Evolutionary conservation across 495 filamentous ascomycete genomes (phyloP).

Genomic region (Lindgomyces ingoldianus): DNA sequence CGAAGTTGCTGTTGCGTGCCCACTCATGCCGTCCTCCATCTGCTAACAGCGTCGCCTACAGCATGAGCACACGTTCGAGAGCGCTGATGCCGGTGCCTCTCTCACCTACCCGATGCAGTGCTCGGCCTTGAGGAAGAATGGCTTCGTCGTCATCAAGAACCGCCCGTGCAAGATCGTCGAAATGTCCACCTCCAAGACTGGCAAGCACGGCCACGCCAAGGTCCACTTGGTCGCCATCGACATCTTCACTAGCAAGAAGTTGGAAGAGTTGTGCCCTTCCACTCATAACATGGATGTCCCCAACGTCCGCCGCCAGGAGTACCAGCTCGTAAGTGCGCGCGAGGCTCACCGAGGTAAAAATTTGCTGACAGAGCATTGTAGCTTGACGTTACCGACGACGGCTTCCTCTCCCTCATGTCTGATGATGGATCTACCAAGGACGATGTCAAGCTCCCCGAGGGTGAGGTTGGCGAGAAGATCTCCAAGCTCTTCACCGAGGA

Average conservation of each 20-base stretch:
- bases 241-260: slow-evolving; percentile 99
- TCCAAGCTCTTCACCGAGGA: slow-evolving; percentile 70
- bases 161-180: slow-evolving; percentile 99
- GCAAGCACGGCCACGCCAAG: slow-evolving; percentile 99
- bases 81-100: slow-evolving; percentile 91
- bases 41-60: slow-evolving; percentile 46
- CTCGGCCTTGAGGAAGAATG: slow-evolving; percentile 98
- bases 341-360: background rate
- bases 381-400: slow-evolving; percentile 88
- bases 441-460: slow-evolving; percentile 91
- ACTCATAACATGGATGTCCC: slow-evolving; percentile 99
- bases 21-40: slow-evolving; percentile 2
- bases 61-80: slow-evolving; percentile 91
- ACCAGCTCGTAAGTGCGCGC: slow-evolving; percentile 79
- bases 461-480: slow-evolving; percentile 82
- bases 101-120: slow-evolving; percentile 96
- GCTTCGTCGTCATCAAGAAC: slow-evolving; percentile 94
- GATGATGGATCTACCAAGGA: slow-evolving; percentile 82
- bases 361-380: slow-evolving; percentile 44
- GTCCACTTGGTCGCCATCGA: slow-evolving; percentile 95
- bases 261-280: slow-evolving; percentile 97
- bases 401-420: slow-evolving; percentile 85
- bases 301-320: slow-evolving; percentile 84
- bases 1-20: background rate
- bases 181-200: slow-evolving; percentile 99